Evolutionary conservation across 2,329 filamentous ascomycete species (phyloP).

Genomic region (Penicillium sp.): DNA sequence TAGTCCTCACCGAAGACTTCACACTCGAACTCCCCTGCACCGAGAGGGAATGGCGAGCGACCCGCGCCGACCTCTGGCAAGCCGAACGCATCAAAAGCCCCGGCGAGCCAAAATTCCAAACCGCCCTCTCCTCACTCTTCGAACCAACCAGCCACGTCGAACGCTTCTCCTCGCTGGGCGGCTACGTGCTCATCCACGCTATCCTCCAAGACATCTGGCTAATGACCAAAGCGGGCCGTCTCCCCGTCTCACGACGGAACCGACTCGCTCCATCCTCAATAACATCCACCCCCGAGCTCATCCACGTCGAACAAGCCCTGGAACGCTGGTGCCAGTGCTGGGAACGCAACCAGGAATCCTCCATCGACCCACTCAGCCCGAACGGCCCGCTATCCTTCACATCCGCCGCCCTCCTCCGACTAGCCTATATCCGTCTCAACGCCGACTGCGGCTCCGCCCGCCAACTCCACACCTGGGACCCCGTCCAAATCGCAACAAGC

Average conservation of each 20-base stretch:
- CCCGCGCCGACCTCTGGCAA: conserved; percentile 24
- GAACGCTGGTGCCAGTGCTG: conserved; percentile 38
- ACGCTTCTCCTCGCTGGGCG: conserved; percentile 32
- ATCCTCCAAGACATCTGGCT: conserved; percentile 36
- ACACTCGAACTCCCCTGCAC: conserved; percentile 32
- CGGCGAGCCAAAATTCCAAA: conserved; percentile 29
- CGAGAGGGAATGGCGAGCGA: conserved; percentile 34
- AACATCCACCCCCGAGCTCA: conserved; percentile 26
- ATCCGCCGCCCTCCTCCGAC: conserved; percentile 32
- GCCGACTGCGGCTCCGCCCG: conserved; percentile 34
- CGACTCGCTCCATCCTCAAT: conserved; percentile 15
- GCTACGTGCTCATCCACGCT: conserved; percentile 34
- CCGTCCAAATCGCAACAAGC: conserved; percentile 31
- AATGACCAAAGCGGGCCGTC: conserved; percentile 32
- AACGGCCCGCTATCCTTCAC: conserved; percentile 36
- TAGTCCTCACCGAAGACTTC: conserved; percentile 33
- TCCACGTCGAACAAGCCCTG: conserved; percentile 31
- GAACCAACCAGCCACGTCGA: conserved; percentile 21
- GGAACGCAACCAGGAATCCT: conserved; percentile 37
- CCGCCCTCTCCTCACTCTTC: conserved; percentile 29
- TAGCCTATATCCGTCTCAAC: conserved; percentile 36
- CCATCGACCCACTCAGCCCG: conserved; percentile 34
- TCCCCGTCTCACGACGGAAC: conserved; percentile 22
- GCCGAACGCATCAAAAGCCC: conserved; percentile 22
- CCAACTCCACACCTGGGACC: conserved; percentile 33